Evolutionary conservation across 2,329 filamentous ascomycete species (phyloP).

Genomic region (Coleophoma cylindrospora): DNA sequence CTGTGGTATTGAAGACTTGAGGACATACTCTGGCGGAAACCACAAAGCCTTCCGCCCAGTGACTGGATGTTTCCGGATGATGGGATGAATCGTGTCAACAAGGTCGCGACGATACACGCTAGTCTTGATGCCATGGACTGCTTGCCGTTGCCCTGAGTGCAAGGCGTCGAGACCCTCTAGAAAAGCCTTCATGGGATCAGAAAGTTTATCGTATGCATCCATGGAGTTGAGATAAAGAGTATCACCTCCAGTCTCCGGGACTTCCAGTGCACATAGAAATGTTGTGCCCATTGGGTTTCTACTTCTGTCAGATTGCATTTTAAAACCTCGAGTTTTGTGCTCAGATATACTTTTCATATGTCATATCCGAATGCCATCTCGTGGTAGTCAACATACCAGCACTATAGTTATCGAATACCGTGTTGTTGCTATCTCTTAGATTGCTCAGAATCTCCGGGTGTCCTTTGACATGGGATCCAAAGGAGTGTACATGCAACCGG

Average conservation of each 20-base stretch:
- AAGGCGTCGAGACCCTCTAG: slow-evolving; percentile 73
- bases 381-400: slow-evolving; percentile 66
- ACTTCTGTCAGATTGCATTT: neutral
- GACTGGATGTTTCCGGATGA: slow-evolving; percentile 71
- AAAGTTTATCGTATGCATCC: slow-evolving; percentile 73
- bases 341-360: slow-evolving; percentile 56
- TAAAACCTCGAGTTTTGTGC: neutral
- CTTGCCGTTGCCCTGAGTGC: slow-evolving; percentile 76
- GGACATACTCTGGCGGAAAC: slow-evolving; percentile 45
- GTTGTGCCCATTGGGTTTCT: slow-evolving; percentile 78
- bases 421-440: slow-evolving; percentile 61
- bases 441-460: slow-evolving; percentile 71
- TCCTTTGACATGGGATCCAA: slow-evolving; percentile 43
- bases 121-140: slow-evolving; percentile 58
- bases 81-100: slow-evolving; percentile 64
- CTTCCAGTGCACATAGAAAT: slow-evolving; percentile 77
- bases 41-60: slow-evolving; percentile 78
- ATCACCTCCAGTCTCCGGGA: slow-evolving; percentile 71
- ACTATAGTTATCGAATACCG: slow-evolving; percentile 46
- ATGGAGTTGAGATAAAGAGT: slow-evolving; percentile 74
- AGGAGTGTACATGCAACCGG: slow-evolving; percentile 65
- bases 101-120: slow-evolving; percentile 56
- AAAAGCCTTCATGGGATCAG: slow-evolving; percentile 68
- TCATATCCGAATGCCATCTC: slow-evolving; percentile 82
- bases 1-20: too few relatives aligned